These are phyloP conservation scores for Erodium texanum DNA, from an alignment of 441 rosid species.

Conservation along the genomic window DNA sequence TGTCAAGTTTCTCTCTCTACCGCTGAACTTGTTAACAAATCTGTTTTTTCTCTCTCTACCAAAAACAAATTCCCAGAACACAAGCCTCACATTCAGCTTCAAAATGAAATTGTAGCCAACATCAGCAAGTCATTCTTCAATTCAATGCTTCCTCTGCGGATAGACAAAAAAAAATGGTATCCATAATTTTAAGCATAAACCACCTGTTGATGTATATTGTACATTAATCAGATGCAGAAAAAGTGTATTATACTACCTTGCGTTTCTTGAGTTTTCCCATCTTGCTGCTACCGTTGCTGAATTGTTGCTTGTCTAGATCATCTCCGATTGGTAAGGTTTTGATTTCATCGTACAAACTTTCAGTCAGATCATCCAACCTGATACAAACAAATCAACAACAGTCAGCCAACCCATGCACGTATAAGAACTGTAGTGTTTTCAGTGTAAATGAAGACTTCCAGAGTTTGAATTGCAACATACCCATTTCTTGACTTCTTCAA, in stretches of 20 bases:
- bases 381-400: conserved; percentile 20
- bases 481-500: conserved; percentile 69
- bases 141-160: conserved; percentile 34
- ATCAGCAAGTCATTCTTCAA: not conserved
- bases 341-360: conserved; percentile 53
- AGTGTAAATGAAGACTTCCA: too few relatives aligned
- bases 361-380: conserved; percentile 53
- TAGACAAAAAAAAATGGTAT: not conserved
- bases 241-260: too few relatives aligned
- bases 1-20: not conserved
- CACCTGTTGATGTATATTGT: too few relatives aligned
- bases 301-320: conserved; percentile 26
- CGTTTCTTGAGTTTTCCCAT: conserved; percentile 38
- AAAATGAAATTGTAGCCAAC: too few relatives aligned
- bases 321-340: conserved; percentile 48
- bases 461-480: conserved; percentile 26
- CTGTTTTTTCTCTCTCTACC: not conserved
- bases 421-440: not conserved
- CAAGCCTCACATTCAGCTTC: not conserved
- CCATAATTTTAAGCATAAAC: not conserved
- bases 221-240: too few relatives aligned
- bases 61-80: not conserved
- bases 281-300: conserved; percentile 22
- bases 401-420: conserved; percentile 20
- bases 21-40: too few relatives aligned